Evolutionary conservation across 441 rosid genomes (phyloP), one percentile per base, ranked within the genome.

Genomic region (Mallotus japonicus): DNA sequence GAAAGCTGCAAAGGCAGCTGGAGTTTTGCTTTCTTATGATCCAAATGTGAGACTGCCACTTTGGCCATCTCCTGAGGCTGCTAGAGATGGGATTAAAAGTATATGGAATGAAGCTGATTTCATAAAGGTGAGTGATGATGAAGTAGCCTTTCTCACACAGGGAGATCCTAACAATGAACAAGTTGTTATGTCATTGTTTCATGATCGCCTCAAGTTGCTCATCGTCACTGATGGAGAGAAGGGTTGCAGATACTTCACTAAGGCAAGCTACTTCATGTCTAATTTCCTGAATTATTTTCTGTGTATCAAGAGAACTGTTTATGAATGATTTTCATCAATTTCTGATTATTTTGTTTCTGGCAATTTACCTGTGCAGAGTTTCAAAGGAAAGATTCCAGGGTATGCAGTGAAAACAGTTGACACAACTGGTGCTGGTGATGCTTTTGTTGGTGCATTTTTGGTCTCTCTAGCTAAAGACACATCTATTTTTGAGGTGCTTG

Each of bases 361-460:
- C 5, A 24, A 24, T 24, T 24, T n/a, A 47, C 1, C 34, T 22
- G 16, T 17, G 16, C 82, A 89, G 92, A 78, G 67, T 59, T 88
- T 88, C 79, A 91, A 82, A 80, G 91, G 95, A 54, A 81, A 53
- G 57, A 81, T 88, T 14, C 17, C 67, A 1, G 90, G 97, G 0
- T 87, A 76, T 60, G 16, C 85, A 12, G 92, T 89, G 81, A 87
- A 87, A 20, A 63, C 90, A 9, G 74, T 89, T 20, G 97, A 89
- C 49, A 86, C 92, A 54, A 91, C 94, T 6, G 94, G 97, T 14
- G 92, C 94, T 66, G 94, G 94, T 44, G 94, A 91, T 78, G 71
- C 94, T 24, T 91, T 91, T 74, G 97, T 91, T 34, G 94, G 94
- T 44, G 59, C 94, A 16, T 46, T 88, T 60, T 79, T 88, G 32